phyloP scores from a whole-genome alignment of 2,329 filamentous ascomycete species.

The Colletotrichum scovillei region DNA sequence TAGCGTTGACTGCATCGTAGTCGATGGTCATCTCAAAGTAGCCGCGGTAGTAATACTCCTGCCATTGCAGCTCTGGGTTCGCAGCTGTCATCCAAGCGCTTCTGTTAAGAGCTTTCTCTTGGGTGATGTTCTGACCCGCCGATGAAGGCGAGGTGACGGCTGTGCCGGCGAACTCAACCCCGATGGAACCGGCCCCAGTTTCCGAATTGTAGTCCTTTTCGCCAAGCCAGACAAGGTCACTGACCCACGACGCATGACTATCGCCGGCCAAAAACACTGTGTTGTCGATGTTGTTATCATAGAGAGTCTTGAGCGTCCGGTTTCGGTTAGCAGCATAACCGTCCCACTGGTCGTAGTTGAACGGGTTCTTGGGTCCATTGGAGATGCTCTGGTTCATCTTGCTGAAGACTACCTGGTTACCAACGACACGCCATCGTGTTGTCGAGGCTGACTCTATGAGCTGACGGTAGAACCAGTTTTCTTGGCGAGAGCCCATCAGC shows the following conservation, averaged over 20 bases:
- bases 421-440: slow-evolving; percentile 59
- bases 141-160: too few species aligned
- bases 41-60: slow-evolving; percentile 78
- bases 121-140: too few species aligned
- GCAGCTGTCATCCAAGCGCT: slow-evolving; percentile 54
- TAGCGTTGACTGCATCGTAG: slow-evolving; percentile 66
- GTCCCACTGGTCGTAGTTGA: slow-evolving; percentile 57
- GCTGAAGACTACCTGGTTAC: slow-evolving; percentile 52
- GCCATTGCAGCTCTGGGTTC: slow-evolving; percentile 77
- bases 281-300: slow-evolving; percentile 41
- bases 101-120: slow-evolving; percentile 46
- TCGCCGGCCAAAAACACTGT: too few species aligned
- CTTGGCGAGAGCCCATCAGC: too few species aligned
- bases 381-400: slow-evolving; percentile 69
- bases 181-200: too few species aligned
- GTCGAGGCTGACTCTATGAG: too few species aligned
- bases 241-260: too few species aligned
- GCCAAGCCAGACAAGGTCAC: too few species aligned
- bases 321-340: slow-evolving; percentile 79
- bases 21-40: slow-evolving; percentile 74
- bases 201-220: too few species aligned
- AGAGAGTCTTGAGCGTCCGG: slow-evolving; percentile 74
- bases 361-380: slow-evolving; percentile 55
- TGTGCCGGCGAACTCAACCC: too few species aligned
- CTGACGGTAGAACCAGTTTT: too few species aligned